Conservation (phyloP, 1,284 basidiomycete genomes). For the Marasmius fiardii region DNA sequence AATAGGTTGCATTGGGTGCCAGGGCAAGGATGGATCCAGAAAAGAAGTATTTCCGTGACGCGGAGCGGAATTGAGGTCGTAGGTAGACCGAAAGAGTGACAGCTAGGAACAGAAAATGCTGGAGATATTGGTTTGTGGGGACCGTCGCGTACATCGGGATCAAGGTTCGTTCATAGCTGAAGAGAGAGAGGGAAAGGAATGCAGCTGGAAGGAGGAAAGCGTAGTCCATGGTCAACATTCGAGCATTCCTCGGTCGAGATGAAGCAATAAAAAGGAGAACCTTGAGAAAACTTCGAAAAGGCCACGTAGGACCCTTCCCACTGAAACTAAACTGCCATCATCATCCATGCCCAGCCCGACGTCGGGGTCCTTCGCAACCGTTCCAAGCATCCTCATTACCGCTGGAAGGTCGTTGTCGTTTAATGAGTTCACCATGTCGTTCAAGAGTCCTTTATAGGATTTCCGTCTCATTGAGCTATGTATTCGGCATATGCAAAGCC, state of each 20-base stretch:
- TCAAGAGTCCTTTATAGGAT: too few species aligned
- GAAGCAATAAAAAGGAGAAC: not conserved
- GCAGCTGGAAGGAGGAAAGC: constrained; percentile 16
- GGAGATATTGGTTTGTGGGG: constrained; percentile 44
- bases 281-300: not conserved
- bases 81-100: constrained; percentile 28
- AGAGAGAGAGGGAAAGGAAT: constrained; percentile 47
- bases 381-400: not conserved
- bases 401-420: too few species aligned
- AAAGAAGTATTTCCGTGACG: constrained; percentile 28
- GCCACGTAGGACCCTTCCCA: not conserved
- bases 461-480: too few species aligned
- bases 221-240: not conserved
- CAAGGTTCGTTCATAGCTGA: constrained; percentile 51
- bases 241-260: not conserved
- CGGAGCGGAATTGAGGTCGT: constrained; percentile 8
- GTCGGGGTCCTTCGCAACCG: not conserved
- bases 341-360: not conserved
- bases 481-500: too few species aligned
- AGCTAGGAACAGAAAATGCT: constrained; percentile 39
- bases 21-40: constrained; percentile 45
- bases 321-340: not conserved
- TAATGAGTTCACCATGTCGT: too few species aligned
- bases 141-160: constrained; percentile 56
- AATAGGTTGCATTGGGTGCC: constrained; percentile 62